A percentile compares a stretch with the other conserved stretches of the same genome.
These are phyloP conservation scores for Croton laevigatus DNA, from an alignment of 441 rosid genomes.

Conservation along the genomic window DNA sequence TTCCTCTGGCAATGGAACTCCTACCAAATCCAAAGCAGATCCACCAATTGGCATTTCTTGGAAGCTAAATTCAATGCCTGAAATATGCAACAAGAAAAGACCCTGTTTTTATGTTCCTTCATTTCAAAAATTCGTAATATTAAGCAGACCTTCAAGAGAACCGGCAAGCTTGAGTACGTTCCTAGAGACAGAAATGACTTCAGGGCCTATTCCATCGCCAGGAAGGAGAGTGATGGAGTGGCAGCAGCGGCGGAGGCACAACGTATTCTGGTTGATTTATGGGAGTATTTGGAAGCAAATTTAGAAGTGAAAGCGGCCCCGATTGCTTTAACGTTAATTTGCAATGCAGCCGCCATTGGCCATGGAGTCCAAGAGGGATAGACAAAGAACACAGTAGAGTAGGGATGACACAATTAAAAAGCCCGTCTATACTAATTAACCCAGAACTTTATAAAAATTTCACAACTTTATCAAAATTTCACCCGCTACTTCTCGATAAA, in stretches of 20 bases:
- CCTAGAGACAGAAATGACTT: slow-evolving; percentile 71
- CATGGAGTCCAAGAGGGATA: background rate
- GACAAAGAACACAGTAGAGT: background rate
- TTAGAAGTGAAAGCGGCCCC: slow-evolving; percentile 26
- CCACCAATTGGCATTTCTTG: slow-evolving; percentile 91
- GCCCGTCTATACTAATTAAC: too few relatives aligned
- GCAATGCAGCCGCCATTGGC: slow-evolving; percentile 51
- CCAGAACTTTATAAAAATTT: too few relatives aligned
- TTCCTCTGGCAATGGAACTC: slow-evolving; percentile 83
- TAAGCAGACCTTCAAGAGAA: slow-evolving; percentile 60
- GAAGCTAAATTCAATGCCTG: slow-evolving; percentile 76
- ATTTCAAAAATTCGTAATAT: background rate
- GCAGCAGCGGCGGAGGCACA: slow-evolving; percentile 51
- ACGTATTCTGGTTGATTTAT: slow-evolving; percentile 36
- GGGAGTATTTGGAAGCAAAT: slow-evolving; percentile 25
- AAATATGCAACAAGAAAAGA: slow-evolving; percentile 1
- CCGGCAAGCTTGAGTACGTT: slow-evolving; percentile 68
- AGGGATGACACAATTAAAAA: background rate
- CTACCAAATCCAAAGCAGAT: slow-evolving; percentile 83
- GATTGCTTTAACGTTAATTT: slow-evolving; percentile 31
- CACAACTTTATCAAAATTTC: too few relatives aligned
- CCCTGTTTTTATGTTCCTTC: background rate
- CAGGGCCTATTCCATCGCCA: slow-evolving; percentile 95
- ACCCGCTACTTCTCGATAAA: too few relatives aligned
- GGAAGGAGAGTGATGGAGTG: slow-evolving; percentile 70